Evolutionary conservation across 2,329 filamentous ascomycete species (phyloP).

Genomic region (Paecilomyces sp.): DNA sequence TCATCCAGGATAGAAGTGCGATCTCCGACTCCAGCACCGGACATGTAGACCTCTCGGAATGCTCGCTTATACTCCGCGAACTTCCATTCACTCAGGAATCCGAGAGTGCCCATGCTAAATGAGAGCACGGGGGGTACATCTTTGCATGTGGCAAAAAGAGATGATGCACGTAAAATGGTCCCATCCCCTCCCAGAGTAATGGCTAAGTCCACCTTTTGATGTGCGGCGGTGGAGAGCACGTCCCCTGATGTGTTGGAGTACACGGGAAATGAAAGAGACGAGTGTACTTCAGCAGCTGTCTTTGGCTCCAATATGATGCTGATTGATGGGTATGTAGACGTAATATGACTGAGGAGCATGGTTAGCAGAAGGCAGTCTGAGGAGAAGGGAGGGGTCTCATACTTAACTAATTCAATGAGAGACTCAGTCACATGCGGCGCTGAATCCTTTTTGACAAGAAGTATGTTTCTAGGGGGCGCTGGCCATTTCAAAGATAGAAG

Average conservation of each 20-base stretch:
- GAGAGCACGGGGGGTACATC: conserved; percentile 85
- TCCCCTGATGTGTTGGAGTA: conserved; percentile 44
- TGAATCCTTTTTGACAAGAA: conserved; percentile 61
- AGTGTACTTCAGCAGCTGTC: conserved; percentile 65
- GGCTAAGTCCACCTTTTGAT: conserved; percentile 78
- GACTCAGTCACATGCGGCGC: conserved; percentile 49
- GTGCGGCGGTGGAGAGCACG: conserved; percentile 44
- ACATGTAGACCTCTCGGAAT: conserved; percentile 89
- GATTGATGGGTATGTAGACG: conserved; percentile 69
- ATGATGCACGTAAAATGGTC: conserved; percentile 78
- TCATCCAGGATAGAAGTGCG: conserved; percentile 38
- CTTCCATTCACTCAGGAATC: conserved; percentile 94
- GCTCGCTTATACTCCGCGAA: conserved; percentile 88
- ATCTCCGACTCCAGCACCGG: conserved; percentile 49
- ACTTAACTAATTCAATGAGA: conserved; percentile 51
- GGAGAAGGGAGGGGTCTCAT: conserved; percentile 9
- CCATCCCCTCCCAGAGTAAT: conserved; percentile 90
- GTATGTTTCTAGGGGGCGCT: conserved; percentile 58
- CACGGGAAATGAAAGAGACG: conserved; percentile 64
- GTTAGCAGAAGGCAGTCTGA: conserved; percentile 4
- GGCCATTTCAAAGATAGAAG: conserved; percentile 63
- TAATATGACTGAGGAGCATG: conserved; percentile 61
- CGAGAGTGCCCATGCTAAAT: conserved; percentile 94
- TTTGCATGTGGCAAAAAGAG: conserved; percentile 72
- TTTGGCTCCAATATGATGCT: conserved; percentile 76